Percentiles rank a stretch among this genome's conserved stretches.
Conservation (phyloP, 768 basidiomycete genomes). For the Lyophyllum semitale region DNA sequence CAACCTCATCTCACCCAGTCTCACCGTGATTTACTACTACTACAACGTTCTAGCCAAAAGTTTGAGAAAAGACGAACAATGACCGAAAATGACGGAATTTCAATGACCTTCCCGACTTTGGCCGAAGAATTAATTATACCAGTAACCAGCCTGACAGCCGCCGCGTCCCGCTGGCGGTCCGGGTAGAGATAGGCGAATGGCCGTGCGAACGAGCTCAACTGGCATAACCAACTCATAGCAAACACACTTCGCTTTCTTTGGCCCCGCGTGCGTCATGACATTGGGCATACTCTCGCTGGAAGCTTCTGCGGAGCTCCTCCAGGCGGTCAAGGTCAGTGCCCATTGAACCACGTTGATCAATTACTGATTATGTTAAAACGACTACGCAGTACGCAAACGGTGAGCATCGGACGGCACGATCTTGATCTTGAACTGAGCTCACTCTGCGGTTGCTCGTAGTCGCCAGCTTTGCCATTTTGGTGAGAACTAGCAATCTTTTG, state of each 20-base stretch:
- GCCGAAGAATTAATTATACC: no score
- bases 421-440: neutral
- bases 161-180: no score
- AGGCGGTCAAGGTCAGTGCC: slow-evolving; percentile 3
- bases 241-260: neutral
- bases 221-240: no score
- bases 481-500: neutral
- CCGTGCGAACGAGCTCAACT: no score
- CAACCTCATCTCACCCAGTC: no score
- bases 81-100: no score
- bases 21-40: no score
- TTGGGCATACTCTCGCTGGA: neutral
- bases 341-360: neutral
- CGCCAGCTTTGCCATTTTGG: slow-evolving; percentile 9
- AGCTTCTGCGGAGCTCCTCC: neutral
- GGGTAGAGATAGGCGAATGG: no score
- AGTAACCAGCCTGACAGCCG: no score
- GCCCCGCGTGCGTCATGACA: neutral
- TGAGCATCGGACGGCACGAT: neutral
- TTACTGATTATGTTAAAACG: neutral
- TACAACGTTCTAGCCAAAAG: no score
- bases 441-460: neutral
- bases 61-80: no score
- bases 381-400: slow-evolving; percentile 3
- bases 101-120: no score